phyloP scores from a whole-genome alignment of 2,329 filamentous ascomycete species.

The Monosporascus sp. region DNA sequence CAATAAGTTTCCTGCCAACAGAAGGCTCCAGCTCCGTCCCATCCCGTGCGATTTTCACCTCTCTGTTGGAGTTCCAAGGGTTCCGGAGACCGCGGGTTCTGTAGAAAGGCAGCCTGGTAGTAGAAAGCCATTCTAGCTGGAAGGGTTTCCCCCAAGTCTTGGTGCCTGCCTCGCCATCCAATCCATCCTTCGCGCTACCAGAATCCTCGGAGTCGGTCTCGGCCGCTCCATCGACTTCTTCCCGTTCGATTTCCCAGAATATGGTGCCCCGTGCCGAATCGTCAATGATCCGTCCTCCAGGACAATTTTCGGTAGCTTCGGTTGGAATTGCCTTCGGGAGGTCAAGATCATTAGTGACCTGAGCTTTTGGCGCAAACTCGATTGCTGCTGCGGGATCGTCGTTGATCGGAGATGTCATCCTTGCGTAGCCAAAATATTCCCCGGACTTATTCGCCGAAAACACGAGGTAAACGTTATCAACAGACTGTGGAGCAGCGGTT shows the following conservation, averaged over 20 bases:
- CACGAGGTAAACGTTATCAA: conserved; percentile 82
- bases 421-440: conserved; percentile 92
- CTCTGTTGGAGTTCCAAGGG: conserved; percentile 90
- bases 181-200: conserved; percentile 22
- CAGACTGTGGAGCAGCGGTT: conserved; percentile 44
- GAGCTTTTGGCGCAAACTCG: conserved; percentile 62
- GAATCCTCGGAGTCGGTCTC: conserved; percentile 26
- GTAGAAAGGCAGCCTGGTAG: conserved; percentile 78
- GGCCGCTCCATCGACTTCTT: conserved; percentile 39
- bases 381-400: conserved; percentile 67
- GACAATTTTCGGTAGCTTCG: conserved; percentile 69
- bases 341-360: conserved; percentile 55
- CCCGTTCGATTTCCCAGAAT: conserved; percentile 83
- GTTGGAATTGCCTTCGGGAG: conserved; percentile 76
- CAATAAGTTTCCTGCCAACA: conserved; percentile 70
- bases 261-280: conserved; percentile 92
- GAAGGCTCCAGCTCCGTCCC: conserved; percentile 87
- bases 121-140: conserved; percentile 84
- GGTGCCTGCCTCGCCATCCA: conserved; percentile 37
- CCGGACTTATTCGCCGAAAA: conserved; percentile 98
- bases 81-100: conserved; percentile 82
- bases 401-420: conserved; percentile 81
- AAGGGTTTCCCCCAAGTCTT: conserved; percentile 90
- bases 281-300: conserved; percentile 82
- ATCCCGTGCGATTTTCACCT: conserved; percentile 93